Evolutionary conservation across 768 basidiomycete species (phyloP), one percentile per base, ranked within the genome.

Genomic region (Multifurca ochricompacta): DNA sequence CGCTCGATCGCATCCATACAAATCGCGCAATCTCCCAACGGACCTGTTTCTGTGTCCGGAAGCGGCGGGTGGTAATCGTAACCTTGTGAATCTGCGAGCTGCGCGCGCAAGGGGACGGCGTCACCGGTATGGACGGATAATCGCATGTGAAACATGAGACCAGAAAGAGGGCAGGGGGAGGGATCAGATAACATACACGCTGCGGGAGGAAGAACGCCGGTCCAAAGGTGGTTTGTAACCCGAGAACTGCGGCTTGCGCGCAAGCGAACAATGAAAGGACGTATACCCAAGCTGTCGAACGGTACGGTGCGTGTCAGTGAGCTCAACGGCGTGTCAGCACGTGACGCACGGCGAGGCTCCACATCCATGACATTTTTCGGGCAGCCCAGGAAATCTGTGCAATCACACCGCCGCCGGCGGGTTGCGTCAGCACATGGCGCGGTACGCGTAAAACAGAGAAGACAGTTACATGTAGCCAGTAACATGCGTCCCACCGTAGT

Each of bases 51-150:
- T 2, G 86, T 76, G 66, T 92, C 90, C 0, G 85, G 66, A 63
- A 95, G 70, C 3, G 77, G 73, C 6, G 91, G 92, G 66, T 94
- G 92, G 63, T 95, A 96, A 65, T 95, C 80, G 69, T 94, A 90
- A 16, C 73, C 69, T 61, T 85, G 79, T 6, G 74, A 68, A 18
- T 74, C 72, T 2, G 77, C 73, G 58, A 79, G 85, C 87, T 91
- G 59, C 28, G 21, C 13, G 44, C 9, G 45, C 25, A 91, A 75
- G 74, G 94, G 92, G 74, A 92, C 92, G 0, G 82, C 73, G 0
- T 91, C 84, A 4, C 88, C 86, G 37, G 21, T 41, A 19, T 6
- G 40, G 21, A 21, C 23, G 25, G 21, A 23, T n/a, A n/a, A n/a
- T n/a, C n/a, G n/a, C n/a, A n/a, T n/a, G n/a, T n/a, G n/a, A n/a